phyloP scores from a whole-genome alignment of 2,329 filamentous ascomycete genomes.

The Talaromyces piceae region DNA sequence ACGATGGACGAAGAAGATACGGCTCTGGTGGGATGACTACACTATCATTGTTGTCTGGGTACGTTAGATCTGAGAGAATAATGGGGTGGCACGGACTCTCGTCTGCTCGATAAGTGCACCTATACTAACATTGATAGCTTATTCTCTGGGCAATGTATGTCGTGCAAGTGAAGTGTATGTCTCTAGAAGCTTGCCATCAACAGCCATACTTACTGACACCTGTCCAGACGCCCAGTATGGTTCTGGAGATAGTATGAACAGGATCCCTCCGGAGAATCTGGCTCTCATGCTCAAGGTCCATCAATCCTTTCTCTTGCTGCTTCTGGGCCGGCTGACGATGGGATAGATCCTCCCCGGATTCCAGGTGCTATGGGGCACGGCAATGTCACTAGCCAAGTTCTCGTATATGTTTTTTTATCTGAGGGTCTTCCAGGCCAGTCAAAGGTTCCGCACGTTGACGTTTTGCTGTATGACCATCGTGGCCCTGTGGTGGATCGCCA shows the following conservation, averaged over 20 bases:
- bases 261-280: neutral
- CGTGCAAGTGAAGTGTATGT: neutral
- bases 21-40: neutral
- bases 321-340: neutral
- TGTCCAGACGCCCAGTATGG: neutral
- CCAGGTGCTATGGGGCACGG: neutral
- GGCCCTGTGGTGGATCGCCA: neutral
- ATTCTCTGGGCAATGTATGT: neutral
- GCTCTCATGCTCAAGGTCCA: neutral
- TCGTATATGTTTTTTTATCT: slow-evolving; percentile 7
- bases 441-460: neutral
- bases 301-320: neutral
- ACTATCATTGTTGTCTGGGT: neutral
- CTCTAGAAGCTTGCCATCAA: neutral
- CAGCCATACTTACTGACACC: neutral
- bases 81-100: too few species aligned
- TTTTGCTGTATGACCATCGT: neutral
- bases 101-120: too few species aligned
- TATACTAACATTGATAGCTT: neutral
- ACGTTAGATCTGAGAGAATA: neutral
- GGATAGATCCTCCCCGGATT: neutral
- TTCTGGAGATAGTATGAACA: neutral
- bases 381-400: slow-evolving; percentile 1
- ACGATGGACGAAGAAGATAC: neutral
- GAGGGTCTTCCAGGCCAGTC: neutral